Conservation (phyloP, 1,139 yeast genomes). For the Protomyces inouyei region DNA sequence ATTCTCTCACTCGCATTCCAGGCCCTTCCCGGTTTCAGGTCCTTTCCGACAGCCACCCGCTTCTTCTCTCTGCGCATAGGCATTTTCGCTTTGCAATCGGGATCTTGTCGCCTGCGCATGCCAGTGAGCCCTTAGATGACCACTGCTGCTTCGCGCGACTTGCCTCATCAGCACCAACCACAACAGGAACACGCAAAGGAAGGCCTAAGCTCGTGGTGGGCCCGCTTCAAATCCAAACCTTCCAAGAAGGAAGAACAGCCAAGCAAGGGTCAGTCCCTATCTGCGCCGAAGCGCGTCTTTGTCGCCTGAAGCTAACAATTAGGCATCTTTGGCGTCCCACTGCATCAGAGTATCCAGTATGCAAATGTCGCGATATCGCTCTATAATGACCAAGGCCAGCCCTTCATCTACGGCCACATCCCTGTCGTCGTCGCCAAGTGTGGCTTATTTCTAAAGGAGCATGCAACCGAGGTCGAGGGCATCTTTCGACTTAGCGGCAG, state of each 20-base stretch:
- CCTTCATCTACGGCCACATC: conserved; percentile 67
- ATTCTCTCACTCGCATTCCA: no score
- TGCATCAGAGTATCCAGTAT: conserved; percentile 62
- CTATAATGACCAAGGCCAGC: conserved; percentile 47
- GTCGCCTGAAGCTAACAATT: background rate
- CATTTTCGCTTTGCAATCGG: no score
- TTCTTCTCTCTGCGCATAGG: no score
- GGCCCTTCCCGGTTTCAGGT: no score
- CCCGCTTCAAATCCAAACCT: conserved; percentile 20
- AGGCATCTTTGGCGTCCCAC: conserved; percentile 75
- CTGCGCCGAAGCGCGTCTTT: background rate
- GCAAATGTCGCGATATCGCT: conserved; percentile 74
- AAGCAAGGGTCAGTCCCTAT: background rate
- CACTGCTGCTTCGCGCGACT: background rate
- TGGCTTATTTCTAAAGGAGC: conserved; percentile 74
- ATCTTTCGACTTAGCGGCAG: conserved; percentile 93
- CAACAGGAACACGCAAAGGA: background rate
- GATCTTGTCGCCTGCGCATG: background rate
- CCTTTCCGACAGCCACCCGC: no score
- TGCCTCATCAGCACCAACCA: background rate
- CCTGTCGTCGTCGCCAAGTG: conserved; percentile 95
- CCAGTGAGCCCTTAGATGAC: background rate
- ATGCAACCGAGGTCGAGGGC: conserved; percentile 70
- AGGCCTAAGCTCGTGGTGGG: conserved; percentile 26
- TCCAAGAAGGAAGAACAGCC: conserved; percentile 10